Evolutionary conservation across 2,329 filamentous ascomycete species (phyloP).

Genomic region (Orbilia javanica): DNA sequence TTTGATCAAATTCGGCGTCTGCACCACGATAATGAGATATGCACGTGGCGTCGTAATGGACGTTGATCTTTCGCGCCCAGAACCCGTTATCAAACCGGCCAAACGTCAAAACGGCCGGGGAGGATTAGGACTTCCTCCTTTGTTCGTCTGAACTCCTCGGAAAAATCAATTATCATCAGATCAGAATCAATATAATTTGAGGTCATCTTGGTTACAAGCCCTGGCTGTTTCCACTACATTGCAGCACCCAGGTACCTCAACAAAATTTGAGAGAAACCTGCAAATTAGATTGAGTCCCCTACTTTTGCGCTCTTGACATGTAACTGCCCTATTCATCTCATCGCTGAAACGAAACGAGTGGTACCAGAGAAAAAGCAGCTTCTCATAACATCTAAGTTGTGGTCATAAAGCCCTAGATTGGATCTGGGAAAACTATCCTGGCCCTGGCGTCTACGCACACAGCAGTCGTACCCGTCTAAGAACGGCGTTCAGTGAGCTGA

Average conservation of each 20-base stretch:
- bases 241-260: background rate
- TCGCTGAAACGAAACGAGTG: conserved; percentile 52
- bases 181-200: conserved; percentile 21
- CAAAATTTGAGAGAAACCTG: conserved; percentile 35
- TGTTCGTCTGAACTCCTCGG: conserved; percentile 42
- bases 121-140: conserved; percentile 22
- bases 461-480: conserved; percentile 43
- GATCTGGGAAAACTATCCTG: conserved; percentile 43
- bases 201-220: conserved; percentile 14
- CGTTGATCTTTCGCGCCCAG: conserved; percentile 2
- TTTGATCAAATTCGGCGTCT: conserved; percentile 28
- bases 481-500: conserved; percentile 48
- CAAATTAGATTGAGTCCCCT: conserved; percentile 9
- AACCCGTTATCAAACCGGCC: conserved; percentile 26
- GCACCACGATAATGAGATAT: conserved; percentile 44
- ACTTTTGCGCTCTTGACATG: background rate
- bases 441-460: conserved; percentile 47
- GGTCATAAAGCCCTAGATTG: conserved; percentile 31
- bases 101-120: conserved; percentile 5
- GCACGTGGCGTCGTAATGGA: conserved; percentile 10
- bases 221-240: background rate
- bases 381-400: conserved; percentile 29
- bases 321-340: conserved; percentile 46
- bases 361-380: conserved; percentile 31
- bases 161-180: background rate